phyloP scores from a whole-genome alignment of 1,139 yeast genomes.

The Saccharomyces uvarum region DNA sequence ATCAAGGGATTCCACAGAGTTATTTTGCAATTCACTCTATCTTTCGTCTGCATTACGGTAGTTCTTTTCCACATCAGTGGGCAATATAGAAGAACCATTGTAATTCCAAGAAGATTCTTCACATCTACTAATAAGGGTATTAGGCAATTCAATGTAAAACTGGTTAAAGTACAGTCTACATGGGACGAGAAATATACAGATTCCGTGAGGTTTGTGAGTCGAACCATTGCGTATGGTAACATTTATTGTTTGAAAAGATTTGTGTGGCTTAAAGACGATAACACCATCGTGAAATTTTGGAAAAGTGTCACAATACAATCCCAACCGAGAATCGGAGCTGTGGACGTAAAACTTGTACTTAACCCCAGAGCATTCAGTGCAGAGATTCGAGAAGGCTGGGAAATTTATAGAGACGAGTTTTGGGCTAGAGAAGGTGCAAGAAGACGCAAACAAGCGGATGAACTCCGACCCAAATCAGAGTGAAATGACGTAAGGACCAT shows the following conservation, averaged over 20 bases:
- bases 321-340: slow-evolving; percentile 42
- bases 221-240: slow-evolving; percentile 24
- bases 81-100: slow-evolving; percentile 78
- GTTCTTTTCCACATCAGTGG: slow-evolving; percentile 80
- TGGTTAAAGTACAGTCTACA: slow-evolving; percentile 62
- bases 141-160: slow-evolving; percentile 68
- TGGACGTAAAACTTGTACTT: slow-evolving; percentile 58
- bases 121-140: slow-evolving; percentile 80
- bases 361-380: slow-evolving; percentile 76
- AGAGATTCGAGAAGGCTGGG: slow-evolving; percentile 92
- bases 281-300: slow-evolving; percentile 30
- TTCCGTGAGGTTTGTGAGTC: slow-evolving; percentile 30
- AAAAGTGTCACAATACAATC: slow-evolving; percentile 32
- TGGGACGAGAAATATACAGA: slow-evolving; percentile 48
- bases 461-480: slow-evolving; percentile 9
- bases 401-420: slow-evolving; percentile 81
- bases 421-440: slow-evolving; percentile 83
- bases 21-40: slow-evolving; percentile 50
- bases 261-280: slow-evolving; percentile 13
- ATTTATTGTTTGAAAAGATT: slow-evolving; percentile 15
- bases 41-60: slow-evolving; percentile 64
- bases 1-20: slow-evolving; percentile 34
- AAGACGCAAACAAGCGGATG: slow-evolving; percentile 43
- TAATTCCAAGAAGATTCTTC: slow-evolving; percentile 70
- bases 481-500: not conserved